Evolutionary conservation across 176 grass and related monocot genomes (phyloP), one percentile per base, ranked within the genome.

Genomic region (Musa itinerans): DNA sequence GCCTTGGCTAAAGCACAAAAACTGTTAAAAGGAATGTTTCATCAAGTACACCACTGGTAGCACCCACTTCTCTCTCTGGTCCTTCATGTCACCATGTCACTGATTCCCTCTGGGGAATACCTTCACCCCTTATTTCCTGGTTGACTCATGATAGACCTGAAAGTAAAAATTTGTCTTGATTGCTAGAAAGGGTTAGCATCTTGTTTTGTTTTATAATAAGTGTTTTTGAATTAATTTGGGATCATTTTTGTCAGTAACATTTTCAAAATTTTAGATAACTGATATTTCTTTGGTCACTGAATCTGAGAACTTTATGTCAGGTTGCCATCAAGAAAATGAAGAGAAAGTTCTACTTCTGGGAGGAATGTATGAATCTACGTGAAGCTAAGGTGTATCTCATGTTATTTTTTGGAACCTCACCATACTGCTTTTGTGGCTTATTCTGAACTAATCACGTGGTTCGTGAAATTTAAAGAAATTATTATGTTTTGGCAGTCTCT

Each of bases 271-370:
- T 23, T 69, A 16, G 15, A 26, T 72, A 15, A 52, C 26, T 15
- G 61, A 75, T 82, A 3, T 73, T 73, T 53, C 3, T 54, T 5
- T 55, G 71, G 67, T 54, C 10, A 71, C 10, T 16, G 11, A 17
- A 74, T 24, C 11, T 57, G 17, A 10, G 22, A 29, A 57, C 8
- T 57, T 8, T 53, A 65, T 23, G 82, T 55, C 81, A 96, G 92
- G 89, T 96, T 84, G 92, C 92, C 78, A 84, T 96, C 80, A 96
- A 96, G 85, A 96, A 86, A 78, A 96, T 96, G 87, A 96, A 96
- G 81, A 90, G 92, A 83, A 92, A 96, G 56, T 96, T 96, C 67
- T 83, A 84, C 71, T 84, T 72, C 21, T 88, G 84, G 85, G 89
- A 96, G 76, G 92, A 96, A 55, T 91, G 89, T 50, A 80, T 89